phyloP scores from a whole-genome alignment of 1,139 yeast genomes.

The Meyerozyma elateridarum region DNA sequence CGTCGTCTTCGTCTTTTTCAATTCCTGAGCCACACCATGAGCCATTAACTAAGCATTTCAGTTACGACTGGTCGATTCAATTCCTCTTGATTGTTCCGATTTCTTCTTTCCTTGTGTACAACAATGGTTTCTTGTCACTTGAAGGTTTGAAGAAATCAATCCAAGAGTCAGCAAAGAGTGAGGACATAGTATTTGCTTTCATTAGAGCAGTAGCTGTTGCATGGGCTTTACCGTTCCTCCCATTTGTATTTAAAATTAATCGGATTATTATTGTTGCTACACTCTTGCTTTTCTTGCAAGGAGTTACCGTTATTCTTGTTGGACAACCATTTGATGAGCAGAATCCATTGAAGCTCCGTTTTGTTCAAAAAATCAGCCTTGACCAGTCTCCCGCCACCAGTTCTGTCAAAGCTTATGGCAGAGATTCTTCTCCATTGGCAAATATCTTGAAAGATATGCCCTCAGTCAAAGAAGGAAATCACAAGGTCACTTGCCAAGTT shows the following conservation, averaged over 20 bases:
- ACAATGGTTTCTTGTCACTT: constrained; percentile 48
- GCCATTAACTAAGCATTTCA: constrained; percentile 30
- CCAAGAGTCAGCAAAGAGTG: constrained; percentile 55
- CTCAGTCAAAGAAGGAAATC: constrained; percentile 41
- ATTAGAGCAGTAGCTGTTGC: constrained; percentile 30
- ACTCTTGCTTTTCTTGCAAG: constrained; percentile 27
- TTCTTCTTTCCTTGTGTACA: constrained; percentile 47
- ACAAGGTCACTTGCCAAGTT: constrained; percentile 29
- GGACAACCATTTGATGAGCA: constrained; percentile 51
- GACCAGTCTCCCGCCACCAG: constrained; percentile 23
- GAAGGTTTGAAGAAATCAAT: constrained; percentile 66
- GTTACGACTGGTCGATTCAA: constrained; percentile 81
- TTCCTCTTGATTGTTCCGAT: constrained; percentile 64
- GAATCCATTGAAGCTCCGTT: constrained; percentile 67
- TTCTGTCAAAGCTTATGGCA: constrained; percentile 46
- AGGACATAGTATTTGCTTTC: constrained; percentile 42
- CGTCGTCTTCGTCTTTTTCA: constrained; percentile 12
- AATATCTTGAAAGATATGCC: constrained; percentile 56
- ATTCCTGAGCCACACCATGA: not conserved
- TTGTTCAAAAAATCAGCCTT: constrained; percentile 54
- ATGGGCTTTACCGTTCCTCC: constrained; percentile 56
- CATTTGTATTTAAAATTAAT: constrained; percentile 70
- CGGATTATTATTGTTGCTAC: constrained; percentile 42
- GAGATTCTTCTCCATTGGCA: constrained; percentile 38
- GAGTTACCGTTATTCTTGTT: constrained; percentile 32